A percentile compares a stretch with the other conserved stretches of the same genome.
These are phyloP conservation scores for Diplotaxis tenuifolia DNA, from an alignment of 345 rosid species.

Conservation along the genomic window DNA sequence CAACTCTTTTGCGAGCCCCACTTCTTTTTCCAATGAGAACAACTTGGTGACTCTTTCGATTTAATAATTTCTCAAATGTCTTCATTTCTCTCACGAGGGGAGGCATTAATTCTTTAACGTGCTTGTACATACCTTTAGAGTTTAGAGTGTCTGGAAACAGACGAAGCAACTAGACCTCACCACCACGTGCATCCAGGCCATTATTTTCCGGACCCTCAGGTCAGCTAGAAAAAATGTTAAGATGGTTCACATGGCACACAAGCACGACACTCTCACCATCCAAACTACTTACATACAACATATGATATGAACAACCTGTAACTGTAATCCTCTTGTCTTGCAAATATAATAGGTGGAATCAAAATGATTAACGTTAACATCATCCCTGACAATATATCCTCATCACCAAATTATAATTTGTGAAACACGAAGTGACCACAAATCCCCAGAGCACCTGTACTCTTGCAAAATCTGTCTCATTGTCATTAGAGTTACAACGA, in stretches of 20 bases:
- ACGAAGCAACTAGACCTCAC: constrained; percentile 34
- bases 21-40: not conserved
- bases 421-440: no score
- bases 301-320: constrained; percentile 21
- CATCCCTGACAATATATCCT: constrained; percentile 26
- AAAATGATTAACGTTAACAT: constrained; percentile 29
- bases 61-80: not conserved
- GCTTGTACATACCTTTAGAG: constrained; percentile 5
- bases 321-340: constrained; percentile 6
- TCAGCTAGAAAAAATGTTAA: constrained; percentile 20
- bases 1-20: constrained; percentile 16
- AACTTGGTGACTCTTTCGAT: not conserved
- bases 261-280: not conserved
- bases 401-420: no score
- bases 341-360: constrained; percentile 28
- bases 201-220: constrained; percentile 9
- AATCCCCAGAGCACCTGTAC: no score
- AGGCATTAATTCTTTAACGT: constrained; percentile 3
- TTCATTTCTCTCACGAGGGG: not conserved
- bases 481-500: no score
- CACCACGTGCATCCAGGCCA: constrained; percentile 24
- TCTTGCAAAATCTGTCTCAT: no score
- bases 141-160: constrained; percentile 18
- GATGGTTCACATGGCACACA: constrained; percentile 27
- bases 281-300: not conserved